Evolutionary conservation across 2,329 filamentous ascomycete species (phyloP), one percentile per base, ranked within the genome.

Genomic region (Neonectria faginata): DNA sequence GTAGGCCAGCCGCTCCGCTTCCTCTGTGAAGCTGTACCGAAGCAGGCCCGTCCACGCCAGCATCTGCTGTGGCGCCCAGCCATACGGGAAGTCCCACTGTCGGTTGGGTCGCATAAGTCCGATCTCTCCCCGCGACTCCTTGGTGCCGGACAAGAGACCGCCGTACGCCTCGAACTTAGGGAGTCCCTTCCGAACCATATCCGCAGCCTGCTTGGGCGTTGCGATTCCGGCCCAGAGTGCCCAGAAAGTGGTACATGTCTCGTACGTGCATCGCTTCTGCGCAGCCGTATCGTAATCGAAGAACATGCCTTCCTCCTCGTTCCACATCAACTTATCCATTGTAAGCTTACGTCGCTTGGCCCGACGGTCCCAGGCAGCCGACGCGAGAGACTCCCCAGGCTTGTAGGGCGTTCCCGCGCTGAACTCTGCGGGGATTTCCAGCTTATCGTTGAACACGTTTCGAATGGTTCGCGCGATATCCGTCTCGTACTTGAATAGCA

Each of bases 11-110:
- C 94, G 86, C 81, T 97, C 92, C 2, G 94, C 94, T 66, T 97
- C 94, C 25, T 95, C 92, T 29, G 91, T 89, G 77, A 97, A 98
- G 59, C 94, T 94, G 76, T 98, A 99, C 18, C 94, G 91, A 74
- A 94, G 87, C 64, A 99, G 83, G 3, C 94, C 96, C 1, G 93
- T 94, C 96, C 96, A 99, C 1, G 96, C 95, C 45, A 99, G 88
- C 82, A 99, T 98, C 83, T 99, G 96, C 83, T 99, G 96, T 33
- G 96, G 96, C 60, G 96, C 96, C 96, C 96, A 99, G 64, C 96
- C 96, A 76, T 96, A 98, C 0, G 96, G 96, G 77, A 94, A 98
- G 78, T 99, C 96, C 96, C 96, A 99, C 78, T 99, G 96, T 72
- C 96, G 89, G 79, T 97, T 98, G 8, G 96, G 96, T 52, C 95